Evolutionary conservation across 805 yeast species (phyloP), one percentile per base, ranked within the genome.

Genomic region (Zygosaccharomyces siamensis): DNA sequence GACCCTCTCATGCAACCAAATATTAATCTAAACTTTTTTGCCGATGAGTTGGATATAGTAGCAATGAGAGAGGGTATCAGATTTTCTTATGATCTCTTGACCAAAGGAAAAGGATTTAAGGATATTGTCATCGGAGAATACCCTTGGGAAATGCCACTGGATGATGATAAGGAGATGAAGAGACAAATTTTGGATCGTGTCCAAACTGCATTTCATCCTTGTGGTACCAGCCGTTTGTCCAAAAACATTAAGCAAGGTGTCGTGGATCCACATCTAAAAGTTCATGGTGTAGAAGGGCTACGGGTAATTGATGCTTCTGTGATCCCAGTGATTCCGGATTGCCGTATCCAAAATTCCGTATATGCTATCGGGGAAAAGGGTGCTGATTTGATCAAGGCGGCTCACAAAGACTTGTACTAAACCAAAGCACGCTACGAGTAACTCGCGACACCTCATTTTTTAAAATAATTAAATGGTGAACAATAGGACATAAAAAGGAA

Each of bases 131-230:
- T 59, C 43, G 54, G 52, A 24, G 66, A 63, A 44, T 63, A 55
- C 47, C 68, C 68, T 16, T 64, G 67, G 58, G 65, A 62, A 23
- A 60, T 62, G 60, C 62, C 62, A 26, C 60, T 64, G 27, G 61
- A 62, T 36, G 51, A 57, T 36, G 68, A 64, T 43, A 58, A 60
- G 46, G 64, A 60, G 45, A 59, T 64, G 63, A 61, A 58, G 53
- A 51, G 56, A 43, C 62, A 62, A 35, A 67, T 64, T 26, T 55
- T 64, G 35, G 62, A 62, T 43, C 58, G 64, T 39, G 62, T 62
- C 21, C 68, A 64, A 46, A 64, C 69, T 18, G 64, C 65, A 12
- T 64, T 62, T 61, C 69, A 64, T 45, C 68, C 68, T 28, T 62
- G 67, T 30, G 69, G 69, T 43, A 64, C 69, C 24, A 50, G 53